Conservation (phyloP, 768 basidiomycete species). For the Mycena leptocephala region DNA sequence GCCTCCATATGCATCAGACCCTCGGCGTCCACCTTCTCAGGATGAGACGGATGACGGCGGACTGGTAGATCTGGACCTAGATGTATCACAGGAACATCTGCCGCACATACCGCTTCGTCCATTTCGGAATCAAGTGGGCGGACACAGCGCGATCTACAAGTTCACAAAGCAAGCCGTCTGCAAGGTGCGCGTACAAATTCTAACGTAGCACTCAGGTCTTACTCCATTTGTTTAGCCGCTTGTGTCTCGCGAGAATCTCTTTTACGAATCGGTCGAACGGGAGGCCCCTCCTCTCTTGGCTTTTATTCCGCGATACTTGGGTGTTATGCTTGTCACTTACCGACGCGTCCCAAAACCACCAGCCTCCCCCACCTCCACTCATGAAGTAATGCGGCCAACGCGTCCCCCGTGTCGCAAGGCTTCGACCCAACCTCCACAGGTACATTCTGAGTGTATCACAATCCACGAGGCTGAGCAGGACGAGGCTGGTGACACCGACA, state of each 20-base stretch:
- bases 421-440: slow-evolving; percentile 42
- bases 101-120: slow-evolving; percentile 95
- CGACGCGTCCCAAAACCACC: slow-evolving; percentile 77
- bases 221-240: slow-evolving; percentile 77
- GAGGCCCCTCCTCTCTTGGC: slow-evolving; percentile 93
- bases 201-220: background rate
- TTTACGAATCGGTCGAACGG: slow-evolving; percentile 97
- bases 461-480: slow-evolving; percentile 46
- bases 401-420: slow-evolving; percentile 47
- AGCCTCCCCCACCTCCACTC: slow-evolving; percentile 36
- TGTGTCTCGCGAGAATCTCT: slow-evolving; percentile 96
- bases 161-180: slow-evolving; percentile 98
- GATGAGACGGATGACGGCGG: slow-evolving; percentile 38
- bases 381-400: slow-evolving; percentile 37
- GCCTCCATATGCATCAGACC: slow-evolving; percentile 36
- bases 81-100: slow-evolving; percentile 71
- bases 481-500: slow-evolving; percentile 58
- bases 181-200: slow-evolving; percentile 77
- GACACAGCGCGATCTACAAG: slow-evolving; percentile 97
- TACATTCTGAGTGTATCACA: background rate
- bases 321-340: slow-evolving; percentile 98
- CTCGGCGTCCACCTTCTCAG: slow-evolving; percentile 24
- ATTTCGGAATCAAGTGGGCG: slow-evolving; percentile 98
- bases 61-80: slow-evolving; percentile 58
- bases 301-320: slow-evolving; percentile 98